Conservation (phyloP, 179 eudicot species). For the Silene vulgaris region DNA sequence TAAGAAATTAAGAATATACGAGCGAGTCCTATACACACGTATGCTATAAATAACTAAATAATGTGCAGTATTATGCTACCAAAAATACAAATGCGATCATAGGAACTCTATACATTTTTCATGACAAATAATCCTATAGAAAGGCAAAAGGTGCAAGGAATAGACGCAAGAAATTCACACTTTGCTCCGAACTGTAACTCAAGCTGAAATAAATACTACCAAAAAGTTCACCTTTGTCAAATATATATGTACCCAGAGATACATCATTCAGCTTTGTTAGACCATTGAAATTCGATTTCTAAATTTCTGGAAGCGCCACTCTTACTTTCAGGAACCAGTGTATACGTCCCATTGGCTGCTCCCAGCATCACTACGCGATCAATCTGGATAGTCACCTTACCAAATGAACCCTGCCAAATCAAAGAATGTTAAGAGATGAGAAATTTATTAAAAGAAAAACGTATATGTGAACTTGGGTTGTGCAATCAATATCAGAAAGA, state of each 20-base stretch:
- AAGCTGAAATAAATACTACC: slow-evolving; percentile 6
- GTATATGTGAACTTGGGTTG: not conserved
- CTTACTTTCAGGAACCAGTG: slow-evolving; percentile 89
- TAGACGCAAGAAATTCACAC: not conserved
- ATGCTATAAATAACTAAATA: slow-evolving; percentile 13
- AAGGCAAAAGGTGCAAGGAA: slow-evolving; percentile 4
- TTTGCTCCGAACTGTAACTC: not conserved
- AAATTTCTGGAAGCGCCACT: slow-evolving; percentile 84
- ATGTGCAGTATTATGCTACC: not conserved
- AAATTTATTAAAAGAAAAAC: not conserved
- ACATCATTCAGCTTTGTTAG: slow-evolving; percentile 44
- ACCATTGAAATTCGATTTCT: slow-evolving; percentile 97
- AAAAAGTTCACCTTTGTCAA: slow-evolving; percentile 1
- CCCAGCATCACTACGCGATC: slow-evolving; percentile 96
- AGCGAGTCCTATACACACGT: slow-evolving; percentile 22
- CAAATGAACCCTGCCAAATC: slow-evolving; percentile 73
- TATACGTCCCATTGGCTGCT: slow-evolving; percentile 88
- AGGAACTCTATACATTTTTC: slow-evolving; percentile 19
- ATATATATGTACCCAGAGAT: not conserved
- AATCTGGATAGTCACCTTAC: slow-evolving; percentile 96
- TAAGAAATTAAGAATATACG: slow-evolving; percentile 18
- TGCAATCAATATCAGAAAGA: not conserved
- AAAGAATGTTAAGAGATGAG: slow-evolving; percentile 14
- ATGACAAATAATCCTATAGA: not conserved
- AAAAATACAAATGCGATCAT: slow-evolving; percentile 9